Base-by-base conservation (phyloP, 2,329 filamentous ascomycete genomes). In the Colletotrichum higginsianum region DNA sequence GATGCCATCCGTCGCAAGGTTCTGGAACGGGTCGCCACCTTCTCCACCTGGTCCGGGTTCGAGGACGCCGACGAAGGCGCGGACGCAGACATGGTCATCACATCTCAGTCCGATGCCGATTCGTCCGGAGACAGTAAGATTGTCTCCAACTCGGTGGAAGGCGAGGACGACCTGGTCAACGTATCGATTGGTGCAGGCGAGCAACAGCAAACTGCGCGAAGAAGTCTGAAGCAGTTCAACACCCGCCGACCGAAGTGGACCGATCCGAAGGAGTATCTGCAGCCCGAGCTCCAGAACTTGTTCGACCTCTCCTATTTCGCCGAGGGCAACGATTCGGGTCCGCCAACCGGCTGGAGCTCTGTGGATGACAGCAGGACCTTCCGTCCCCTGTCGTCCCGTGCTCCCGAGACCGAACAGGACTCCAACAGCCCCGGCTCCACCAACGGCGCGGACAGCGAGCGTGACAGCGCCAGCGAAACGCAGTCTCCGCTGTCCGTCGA, bases 81-180 rank as follows among this genome's bases (percentile, higher is more conserved):
- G 11, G 92, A 94, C 66, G 89, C 90, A 2, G 94, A 96, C 76
- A 87, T 92, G 55, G 88, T 94, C 23, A 84, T 93, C 13, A 90
- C 91, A 67, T 91, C 86, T 18, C 86, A 85, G 23, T 91, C 89
- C 0, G 88, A 91, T 73, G 89, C 88, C 4, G 90, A 93, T 73
- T 92, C 90, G 4, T 91, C 91, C 4, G 89, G 88, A 12, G 93
- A 93, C 74, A 86, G 89, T 26, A 93, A 92, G 78, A 87, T 98
- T 57, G 89, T 92, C 69, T 92, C 94, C 55, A 88, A 90, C 38
- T 98, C 95, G 3, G 89, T 97, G 2, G 92, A 95, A 79, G 93
- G 94, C 12, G 96, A 98, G 80, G 95, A 98, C 73, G 94, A 94
- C 73, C 90, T 98, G 77, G 93, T 98, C 7, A 94, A 98, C 78